Conservation (phyloP, 257 asterid species). For the Catharanthus roseus region DNA sequence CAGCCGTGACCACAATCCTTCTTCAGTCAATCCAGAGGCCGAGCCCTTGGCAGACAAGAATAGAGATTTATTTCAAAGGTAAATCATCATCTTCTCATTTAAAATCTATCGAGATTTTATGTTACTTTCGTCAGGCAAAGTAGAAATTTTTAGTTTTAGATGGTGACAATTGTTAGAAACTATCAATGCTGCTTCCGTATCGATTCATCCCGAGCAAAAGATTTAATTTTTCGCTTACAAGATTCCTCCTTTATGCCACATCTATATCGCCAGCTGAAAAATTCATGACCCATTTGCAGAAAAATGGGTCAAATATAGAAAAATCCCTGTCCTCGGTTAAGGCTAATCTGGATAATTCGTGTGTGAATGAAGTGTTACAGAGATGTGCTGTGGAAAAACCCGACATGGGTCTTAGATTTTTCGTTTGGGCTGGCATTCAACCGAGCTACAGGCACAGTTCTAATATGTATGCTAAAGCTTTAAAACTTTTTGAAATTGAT, state of each 20-base stretch:
- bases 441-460: slow-evolving; percentile 53
- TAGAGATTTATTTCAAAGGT: not conserved
- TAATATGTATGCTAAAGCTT: slow-evolving; percentile 53
- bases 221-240: slow-evolving; percentile 17
- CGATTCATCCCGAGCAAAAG: slow-evolving; percentile 21
- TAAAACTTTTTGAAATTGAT: slow-evolving; percentile 44
- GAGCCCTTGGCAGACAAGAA: not conserved
- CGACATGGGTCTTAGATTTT: slow-evolving; percentile 67
- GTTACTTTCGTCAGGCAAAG: not conserved
- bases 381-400: slow-evolving; percentile 49
- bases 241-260: slow-evolving; percentile 26
- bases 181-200: slow-evolving; percentile 24
- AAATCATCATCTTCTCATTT: too few species aligned
- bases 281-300: slow-evolving; percentile 42
- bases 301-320: slow-evolving; percentile 39
- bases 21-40: not conserved
- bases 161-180: not conserved
- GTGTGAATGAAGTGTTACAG: slow-evolving; percentile 54
- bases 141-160: not conserved
- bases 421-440: slow-evolving; percentile 85
- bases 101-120: too few species aligned
- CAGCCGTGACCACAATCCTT: not conserved
- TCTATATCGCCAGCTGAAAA: slow-evolving; percentile 45
- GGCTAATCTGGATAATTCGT: slow-evolving; percentile 43
- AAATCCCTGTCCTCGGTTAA: slow-evolving; percentile 40